phyloP scores from a whole-genome alignment of 352 stramenopile genomes.

The Thalassiosira oceanica region DNA sequence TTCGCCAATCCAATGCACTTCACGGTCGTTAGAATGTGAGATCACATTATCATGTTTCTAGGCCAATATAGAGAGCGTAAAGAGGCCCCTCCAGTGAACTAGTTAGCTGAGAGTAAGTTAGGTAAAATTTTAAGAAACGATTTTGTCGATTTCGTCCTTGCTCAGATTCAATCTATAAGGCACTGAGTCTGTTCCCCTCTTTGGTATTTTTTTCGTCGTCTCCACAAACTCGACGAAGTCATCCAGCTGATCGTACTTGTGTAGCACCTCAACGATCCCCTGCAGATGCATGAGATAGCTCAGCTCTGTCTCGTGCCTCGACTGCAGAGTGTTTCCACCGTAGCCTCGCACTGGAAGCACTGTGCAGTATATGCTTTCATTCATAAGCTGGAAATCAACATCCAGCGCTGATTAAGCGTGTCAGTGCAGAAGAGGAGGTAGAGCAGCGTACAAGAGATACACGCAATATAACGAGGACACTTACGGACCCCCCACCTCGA shows the following conservation, averaged over 20 bases:
- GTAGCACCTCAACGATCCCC: conserved; percentile 27
- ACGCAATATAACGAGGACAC: no score
- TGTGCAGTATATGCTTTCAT: conserved; percentile 23
- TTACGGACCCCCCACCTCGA: conserved; percentile 36
- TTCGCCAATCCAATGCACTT: conserved; percentile 20
- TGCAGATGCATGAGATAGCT: conserved; percentile 47
- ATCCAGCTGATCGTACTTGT: conserved; percentile 41
- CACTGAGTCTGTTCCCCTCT: conserved; percentile 36
- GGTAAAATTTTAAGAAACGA: no score
- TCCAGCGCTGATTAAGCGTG: no score
- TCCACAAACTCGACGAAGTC: conserved; percentile 24
- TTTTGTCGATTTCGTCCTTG: conserved; percentile 19
- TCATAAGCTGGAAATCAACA: conserved; percentile 29
- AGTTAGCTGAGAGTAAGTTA: no score
- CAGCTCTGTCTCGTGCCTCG: conserved; percentile 32
- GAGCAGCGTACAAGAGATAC: no score
- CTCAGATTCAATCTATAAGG: conserved; percentile 28
- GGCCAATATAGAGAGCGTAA: no score
- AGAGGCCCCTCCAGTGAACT: no score
- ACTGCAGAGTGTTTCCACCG: conserved; percentile 21
- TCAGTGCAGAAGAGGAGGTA: no score
- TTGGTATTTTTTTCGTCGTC: conserved; percentile 20
- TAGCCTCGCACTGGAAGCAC: conserved; percentile 18
- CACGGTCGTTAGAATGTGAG: no score
- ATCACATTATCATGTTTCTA: no score